Base-by-base conservation (phyloP, 108 stramenopile species). In the Aurantiochytrium sp. region DNA sequence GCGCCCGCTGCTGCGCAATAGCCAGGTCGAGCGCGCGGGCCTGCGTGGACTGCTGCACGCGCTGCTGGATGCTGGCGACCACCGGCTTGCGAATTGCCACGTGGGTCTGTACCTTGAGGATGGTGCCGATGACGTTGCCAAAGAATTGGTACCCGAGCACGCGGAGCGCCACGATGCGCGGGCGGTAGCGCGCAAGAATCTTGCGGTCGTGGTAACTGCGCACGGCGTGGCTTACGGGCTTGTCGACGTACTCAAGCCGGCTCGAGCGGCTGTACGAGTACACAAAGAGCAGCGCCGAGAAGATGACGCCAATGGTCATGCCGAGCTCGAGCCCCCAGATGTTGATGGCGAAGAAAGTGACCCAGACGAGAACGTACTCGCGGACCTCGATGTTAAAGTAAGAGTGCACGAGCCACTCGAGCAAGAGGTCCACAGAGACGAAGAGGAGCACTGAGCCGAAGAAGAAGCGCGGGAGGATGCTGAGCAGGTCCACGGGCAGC, bases 391-490 rank as follows among this genome's bases (percentile, higher is more conserved):
- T 86, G 86, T 96, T 97, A 24, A 59, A 37, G 85, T 96, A 92
- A 21, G 96, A 94, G 50, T 95, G 95, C 89, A 93, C 95, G 15
- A 99, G 91, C 98, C 98, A 99, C 89, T 99, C 97, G 86, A 91
- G 89, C 95, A 98, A 92, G 5, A 99, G 90, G 89, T 99, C 97
- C 19, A 96, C 55, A 85, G 96, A 94, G 87, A 99, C 96, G 90
- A 98, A 93, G 4, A 95, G 89, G 54, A 99, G 90, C 32, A 98
- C 87, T 8, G 95, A 94, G 4, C 97, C 97, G 87, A 98, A 98
- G 90, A 99, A 99, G 85, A 94, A 93, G 87, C 95, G 95, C 12
- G 98, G 97, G 3, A 99, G 88, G 90, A 92, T 96, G 22, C 95
- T 89, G 31, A 98, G 55, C 12, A 98, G 87, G 45, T 95, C 92